Conservation (phyloP, 2,329 filamentous ascomycete genomes). For the Neopestalotiopsis sp. region DNA sequence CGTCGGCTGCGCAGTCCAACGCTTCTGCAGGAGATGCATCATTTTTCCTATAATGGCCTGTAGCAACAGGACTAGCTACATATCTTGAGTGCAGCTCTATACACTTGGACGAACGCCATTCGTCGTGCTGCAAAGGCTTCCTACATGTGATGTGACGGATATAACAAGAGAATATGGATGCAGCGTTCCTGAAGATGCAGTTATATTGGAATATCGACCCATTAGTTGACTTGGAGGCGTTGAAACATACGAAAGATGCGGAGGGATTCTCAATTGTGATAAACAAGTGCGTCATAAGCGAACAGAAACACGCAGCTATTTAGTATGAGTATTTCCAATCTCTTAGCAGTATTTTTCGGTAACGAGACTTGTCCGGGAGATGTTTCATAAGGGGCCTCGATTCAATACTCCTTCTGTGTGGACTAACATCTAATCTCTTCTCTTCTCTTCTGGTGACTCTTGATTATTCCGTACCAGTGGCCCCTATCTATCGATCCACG, state of each 20-base stretch:
- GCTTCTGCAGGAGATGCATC: constrained; percentile 7
- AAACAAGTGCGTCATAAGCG: not conserved
- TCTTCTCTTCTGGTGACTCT: not conserved
- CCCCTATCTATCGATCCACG: not conserved
- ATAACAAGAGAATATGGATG: constrained; percentile 2
- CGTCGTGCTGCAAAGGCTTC: constrained; percentile 2
- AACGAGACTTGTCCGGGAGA: not conserved
- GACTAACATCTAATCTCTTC: not conserved
- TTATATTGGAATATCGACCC: not conserved
- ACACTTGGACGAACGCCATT: constrained; percentile 19
- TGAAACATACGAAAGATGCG: constrained; percentile 12
- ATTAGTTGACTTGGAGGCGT: constrained; percentile 10
- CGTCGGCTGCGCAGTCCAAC: not conserved
- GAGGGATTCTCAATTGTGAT: constrained; percentile 3
- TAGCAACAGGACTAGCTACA: constrained; percentile 19
- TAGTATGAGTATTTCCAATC: not conserved
- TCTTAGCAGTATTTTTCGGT: not conserved
- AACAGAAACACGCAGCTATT: not conserved
- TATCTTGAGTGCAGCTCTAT: constrained; percentile 14
- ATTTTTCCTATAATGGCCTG: constrained; percentile 6
- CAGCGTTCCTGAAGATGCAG: not conserved
- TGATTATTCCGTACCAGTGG: not conserved
- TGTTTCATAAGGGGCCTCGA: not conserved
- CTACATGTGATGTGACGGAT: constrained; percentile 14
- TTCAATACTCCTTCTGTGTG: not conserved